Base-by-base conservation (phyloP, 2,329 filamentous ascomycete genomes). In the Dothistroma pini region DNA sequence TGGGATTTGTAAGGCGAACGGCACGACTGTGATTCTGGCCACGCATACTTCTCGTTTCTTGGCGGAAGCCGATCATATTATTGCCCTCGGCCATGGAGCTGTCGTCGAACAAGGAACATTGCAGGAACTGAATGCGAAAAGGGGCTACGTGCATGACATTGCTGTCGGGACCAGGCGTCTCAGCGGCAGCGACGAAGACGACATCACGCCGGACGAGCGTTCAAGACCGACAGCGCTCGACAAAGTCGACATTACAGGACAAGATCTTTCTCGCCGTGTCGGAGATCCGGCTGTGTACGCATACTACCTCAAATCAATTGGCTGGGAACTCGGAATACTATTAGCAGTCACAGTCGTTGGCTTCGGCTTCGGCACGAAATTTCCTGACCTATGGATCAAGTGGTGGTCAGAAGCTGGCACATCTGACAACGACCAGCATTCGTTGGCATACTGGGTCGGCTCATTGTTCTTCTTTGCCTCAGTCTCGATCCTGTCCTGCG, bases 311-410 rank as follows among this genome's bases (percentile, higher is more conserved):
- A 62, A 58, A 22, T 66, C 63, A 1, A 66, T 71, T 10, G 65
- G 65, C 34, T 61, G 54, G 57, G 61, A 72, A 5, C 69, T 74
- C 1, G 71, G 74, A 0, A 50, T 72, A 68, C 12, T 72, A 4
- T 65, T 73, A 47, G 59, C 70, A 19, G 32, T 71, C 22, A 66
- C 65, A 54, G 65, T 67, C 19, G 55, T 67, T 4, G 49, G 73
- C 7, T 80, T 77, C 58, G 69, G 74, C 9, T 65, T 79, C 32
- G 69, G 74, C 14, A 75, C 77, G 58, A 71, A 73, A 52, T 76
- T 79, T 48, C 77, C 65, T 12, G 57, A 60, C 25, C 68, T 82
- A 4, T 83, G 80, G 80, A 73, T 83, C 7, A 77, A 80, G 59
- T 78, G 78, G 70, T 83, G 78, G 81, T 75, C 79, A 0, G 75